Base-by-base conservation (phyloP, 2,329 filamentous ascomycete genomes). In the Venturia pyrina region DNA sequence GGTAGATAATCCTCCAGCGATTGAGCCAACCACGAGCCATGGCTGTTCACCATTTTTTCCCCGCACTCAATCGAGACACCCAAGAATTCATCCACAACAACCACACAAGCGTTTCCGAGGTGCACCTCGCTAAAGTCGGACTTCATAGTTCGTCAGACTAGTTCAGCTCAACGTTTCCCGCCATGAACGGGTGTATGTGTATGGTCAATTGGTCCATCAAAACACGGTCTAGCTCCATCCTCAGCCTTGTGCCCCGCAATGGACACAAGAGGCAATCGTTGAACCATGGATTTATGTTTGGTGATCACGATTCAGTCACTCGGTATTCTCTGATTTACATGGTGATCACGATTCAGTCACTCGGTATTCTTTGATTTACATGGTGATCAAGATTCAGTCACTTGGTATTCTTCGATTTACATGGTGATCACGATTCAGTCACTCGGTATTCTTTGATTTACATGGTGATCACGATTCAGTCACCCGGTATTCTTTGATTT, bases 231-330 rank as follows among this genome's bases (percentile, higher is more conserved):
- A 59, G 28, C 28, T 19, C 8, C 15, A 19, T 34, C 15, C 32
- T 59, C 53, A 59, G 53, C 53, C 53, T 59, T 59, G 17, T 59
- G 32, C 53, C 53, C 6, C 28, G 28, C 53, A 59, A 59, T 37
- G 53, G 32, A 15, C 28, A 37, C 37, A 37, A 37, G 15, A 21
- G 28, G 53, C 28, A 37, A n/a, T n/a, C n/a, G n/a, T n/a, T n/a
- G n/a, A n/a, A 37, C 7, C 28, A 3, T 59, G 13, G 6, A 19
- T 34, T 13, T n/a, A 59, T 37, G n/a, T n/a, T n/a, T n/a, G n/a
- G n/a, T n/a, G n/a, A n/a, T n/a, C n/a, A n/a, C n/a, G n/a, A n/a
- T n/a, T n/a, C n/a, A n/a, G n/a, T n/a, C n/a, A n/a, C n/a, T n/a
- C n/a, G n/a, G n/a, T n/a, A n/a, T n/a, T n/a, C n/a, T n/a, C n/a